Conservation (phyloP, 2,329 filamentous ascomycete species). For the Cladosporium oxysporum region DNA sequence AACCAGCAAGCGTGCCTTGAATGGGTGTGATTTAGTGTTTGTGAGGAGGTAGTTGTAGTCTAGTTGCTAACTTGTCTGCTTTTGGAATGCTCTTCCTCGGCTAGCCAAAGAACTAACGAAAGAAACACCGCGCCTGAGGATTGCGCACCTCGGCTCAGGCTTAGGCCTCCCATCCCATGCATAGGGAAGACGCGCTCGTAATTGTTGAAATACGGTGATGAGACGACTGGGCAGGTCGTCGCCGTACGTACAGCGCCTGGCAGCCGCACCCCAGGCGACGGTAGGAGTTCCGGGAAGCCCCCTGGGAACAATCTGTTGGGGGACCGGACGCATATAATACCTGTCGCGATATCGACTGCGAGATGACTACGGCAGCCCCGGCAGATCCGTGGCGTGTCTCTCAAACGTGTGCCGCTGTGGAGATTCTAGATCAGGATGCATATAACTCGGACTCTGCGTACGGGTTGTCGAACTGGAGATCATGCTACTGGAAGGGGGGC, state of each 20-base stretch:
- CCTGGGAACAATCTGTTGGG: neutral
- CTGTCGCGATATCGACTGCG: neutral
- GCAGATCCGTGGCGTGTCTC: neutral
- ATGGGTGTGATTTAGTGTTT: neutral
- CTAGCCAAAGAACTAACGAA: neutral
- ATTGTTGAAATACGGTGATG: neutral
- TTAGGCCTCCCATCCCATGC: neutral
- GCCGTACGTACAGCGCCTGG: neutral
- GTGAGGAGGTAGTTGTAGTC: neutral
- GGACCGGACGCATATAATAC: neutral
- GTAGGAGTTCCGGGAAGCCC: neutral
- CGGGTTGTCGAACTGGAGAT: neutral
- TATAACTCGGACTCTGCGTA: neutral
- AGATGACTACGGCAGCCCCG: neutral
- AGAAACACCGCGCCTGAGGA: neutral
- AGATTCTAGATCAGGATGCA: constrained; percentile 1
- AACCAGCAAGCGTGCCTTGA: neutral
- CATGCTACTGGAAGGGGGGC: neutral
- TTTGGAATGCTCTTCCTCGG: neutral
- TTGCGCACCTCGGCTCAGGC: neutral
- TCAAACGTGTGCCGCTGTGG: constrained; percentile 3
- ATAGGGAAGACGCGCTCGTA: neutral
- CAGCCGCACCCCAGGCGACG: neutral
- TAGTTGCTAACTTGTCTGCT: neutral
- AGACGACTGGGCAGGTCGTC: neutral